Conservation (phyloP, 768 basidiomycete genomes). For the Russula foetens region DNA sequence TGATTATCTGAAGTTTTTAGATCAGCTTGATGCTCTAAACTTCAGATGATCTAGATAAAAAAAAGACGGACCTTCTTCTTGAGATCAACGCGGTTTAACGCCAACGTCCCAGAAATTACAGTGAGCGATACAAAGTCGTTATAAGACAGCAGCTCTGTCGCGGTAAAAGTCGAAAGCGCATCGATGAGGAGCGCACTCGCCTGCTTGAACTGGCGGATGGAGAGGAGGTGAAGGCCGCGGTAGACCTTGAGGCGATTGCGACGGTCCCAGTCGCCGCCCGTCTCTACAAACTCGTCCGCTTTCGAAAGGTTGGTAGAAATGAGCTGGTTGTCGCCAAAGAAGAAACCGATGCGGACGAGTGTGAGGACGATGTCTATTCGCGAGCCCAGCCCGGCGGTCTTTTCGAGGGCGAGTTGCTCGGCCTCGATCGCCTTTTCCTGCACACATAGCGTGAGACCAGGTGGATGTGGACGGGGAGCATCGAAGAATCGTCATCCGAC, state of each 20-base stretch:
- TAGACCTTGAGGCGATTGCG: slow-evolving; percentile 97
- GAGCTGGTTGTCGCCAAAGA: slow-evolving; percentile 72
- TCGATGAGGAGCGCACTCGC: slow-evolving; percentile 84
- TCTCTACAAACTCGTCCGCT: slow-evolving; percentile 85
- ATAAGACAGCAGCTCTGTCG: slow-evolving; percentile 80
- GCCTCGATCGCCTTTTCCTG: slow-evolving; percentile 80
- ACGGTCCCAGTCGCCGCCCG: slow-evolving; percentile 97
- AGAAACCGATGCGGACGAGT: slow-evolving; percentile 83
- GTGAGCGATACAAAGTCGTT: slow-evolving; percentile 85
- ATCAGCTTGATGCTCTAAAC: neutral
- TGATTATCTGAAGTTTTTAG: slow-evolving; percentile 51
- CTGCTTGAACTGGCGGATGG: slow-evolving; percentile 86
- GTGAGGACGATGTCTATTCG: slow-evolving; percentile 90
- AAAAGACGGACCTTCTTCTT: slow-evolving; percentile 74
- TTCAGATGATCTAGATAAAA: neutral
- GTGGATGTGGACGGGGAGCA: neutral
- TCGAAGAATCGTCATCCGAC: no score
- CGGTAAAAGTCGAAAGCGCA: slow-evolving; percentile 90
- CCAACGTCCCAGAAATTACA: slow-evolving; percentile 70
- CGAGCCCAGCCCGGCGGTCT: slow-evolving; percentile 87
- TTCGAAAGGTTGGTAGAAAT: slow-evolving; percentile 64
- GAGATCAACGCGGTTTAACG: slow-evolving; percentile 72
- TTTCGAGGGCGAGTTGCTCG: slow-evolving; percentile 76
- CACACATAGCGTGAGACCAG: neutral
- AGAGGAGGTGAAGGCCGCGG: slow-evolving; percentile 73